phyloP scores from a whole-genome alignment of 208 protist species.

The Leishmania lainsoni region DNA sequence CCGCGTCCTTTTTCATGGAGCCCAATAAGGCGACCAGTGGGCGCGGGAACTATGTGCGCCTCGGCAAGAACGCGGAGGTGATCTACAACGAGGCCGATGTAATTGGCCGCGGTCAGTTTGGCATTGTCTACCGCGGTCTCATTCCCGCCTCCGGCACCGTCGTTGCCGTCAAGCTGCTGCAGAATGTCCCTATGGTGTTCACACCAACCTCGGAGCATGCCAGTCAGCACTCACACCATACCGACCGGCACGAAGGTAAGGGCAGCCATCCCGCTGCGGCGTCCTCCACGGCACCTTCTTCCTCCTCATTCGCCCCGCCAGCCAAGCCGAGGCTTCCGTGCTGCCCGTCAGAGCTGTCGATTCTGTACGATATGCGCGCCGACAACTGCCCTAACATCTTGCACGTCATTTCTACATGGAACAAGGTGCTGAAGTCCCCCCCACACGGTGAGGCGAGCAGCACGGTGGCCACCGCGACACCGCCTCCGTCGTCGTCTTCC shows the following conservation, averaged over 20 bases:
- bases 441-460: background rate
- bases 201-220: constrained; percentile 4
- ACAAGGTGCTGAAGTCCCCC: constrained; percentile 21
- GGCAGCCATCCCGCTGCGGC: background rate
- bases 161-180: constrained; percentile 64
- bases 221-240: constrained; percentile 3
- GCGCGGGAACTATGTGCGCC: constrained; percentile 13
- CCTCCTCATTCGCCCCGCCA: constrained; percentile 3
- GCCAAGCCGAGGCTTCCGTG: constrained; percentile 3
- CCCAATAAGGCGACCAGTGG: background rate
- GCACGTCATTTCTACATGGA: constrained; percentile 33
- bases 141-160: constrained; percentile 20
- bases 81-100: constrained; percentile 38
- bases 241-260: background rate
- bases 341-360: constrained; percentile 27
- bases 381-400: constrained; percentile 51
- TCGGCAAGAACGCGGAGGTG: constrained; percentile 38
- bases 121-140: constrained; percentile 51
- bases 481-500: constrained; percentile 7
- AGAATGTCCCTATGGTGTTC: constrained; percentile 16
- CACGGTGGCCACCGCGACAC: background rate
- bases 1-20: background rate
- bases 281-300: background rate
- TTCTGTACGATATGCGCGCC: constrained; percentile 37
- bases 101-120: constrained; percentile 61